Percentiles rank a stretch among this genome's conserved stretches.
phyloP scores from a whole-genome alignment of 2,329 filamentous ascomycete genomes.

The Stylonectria norvegica region DNA sequence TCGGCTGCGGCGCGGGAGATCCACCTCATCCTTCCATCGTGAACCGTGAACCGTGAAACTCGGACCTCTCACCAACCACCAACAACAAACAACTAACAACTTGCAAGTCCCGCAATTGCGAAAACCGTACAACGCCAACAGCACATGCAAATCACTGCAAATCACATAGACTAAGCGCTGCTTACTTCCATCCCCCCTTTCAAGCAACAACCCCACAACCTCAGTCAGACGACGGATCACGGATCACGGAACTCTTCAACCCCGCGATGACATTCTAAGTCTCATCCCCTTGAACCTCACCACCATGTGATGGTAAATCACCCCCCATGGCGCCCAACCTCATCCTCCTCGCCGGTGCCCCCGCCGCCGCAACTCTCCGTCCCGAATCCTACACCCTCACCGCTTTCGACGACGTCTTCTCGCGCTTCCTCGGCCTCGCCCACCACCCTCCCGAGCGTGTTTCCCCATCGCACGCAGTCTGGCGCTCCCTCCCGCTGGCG shows the following conservation, averaged over 20 bases:
- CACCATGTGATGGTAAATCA: neutral
- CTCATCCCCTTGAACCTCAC: neutral
- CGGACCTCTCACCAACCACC: neutral
- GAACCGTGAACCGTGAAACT: neutral
- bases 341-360: slow-evolving; percentile 38
- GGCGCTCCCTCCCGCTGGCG: slow-evolving; percentile 53
- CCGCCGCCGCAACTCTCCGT: slow-evolving; percentile 28
- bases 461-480: slow-evolving; percentile 41
- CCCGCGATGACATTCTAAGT: too few species aligned
- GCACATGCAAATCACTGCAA: too few species aligned
- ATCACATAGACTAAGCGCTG: too few species aligned
- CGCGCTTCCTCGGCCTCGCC: slow-evolving; percentile 24
- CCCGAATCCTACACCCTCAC: slow-evolving; percentile 30
- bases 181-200: too few species aligned
- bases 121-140: too few species aligned
- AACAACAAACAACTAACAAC: neutral
- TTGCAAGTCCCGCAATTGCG: too few species aligned
- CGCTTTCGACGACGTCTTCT: slow-evolving; percentile 25
- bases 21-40: too few species aligned
- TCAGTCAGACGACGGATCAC: too few species aligned
- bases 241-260: too few species aligned
- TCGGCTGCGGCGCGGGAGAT: too few species aligned
- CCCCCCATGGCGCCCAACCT: slow-evolving; percentile 30
- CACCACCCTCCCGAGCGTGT: neutral
- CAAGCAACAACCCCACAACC: too few species aligned